Evolutionary conservation across 2,329 filamentous ascomycete species (phyloP).

Genomic region (Ophiosphaerella herpotricha): DNA sequence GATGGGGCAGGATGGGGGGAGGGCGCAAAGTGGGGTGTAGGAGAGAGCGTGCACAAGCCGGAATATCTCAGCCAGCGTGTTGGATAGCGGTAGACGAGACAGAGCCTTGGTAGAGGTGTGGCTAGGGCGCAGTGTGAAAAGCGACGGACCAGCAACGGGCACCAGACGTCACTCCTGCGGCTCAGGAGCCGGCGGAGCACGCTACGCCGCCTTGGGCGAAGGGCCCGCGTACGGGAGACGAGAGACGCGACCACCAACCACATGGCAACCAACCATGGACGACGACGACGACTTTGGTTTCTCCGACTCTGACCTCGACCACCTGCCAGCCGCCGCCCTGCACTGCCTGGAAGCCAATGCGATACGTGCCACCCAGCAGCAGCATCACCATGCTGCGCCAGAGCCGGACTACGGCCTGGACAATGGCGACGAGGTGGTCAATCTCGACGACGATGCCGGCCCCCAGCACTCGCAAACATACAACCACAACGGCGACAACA

Average conservation of each 20-base stretch:
- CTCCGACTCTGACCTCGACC: constrained; percentile 52
- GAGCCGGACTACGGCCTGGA: constrained; percentile 51
- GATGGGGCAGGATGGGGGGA: not conserved
- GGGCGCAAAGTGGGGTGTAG: constrained; percentile 2
- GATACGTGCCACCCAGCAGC: constrained; percentile 44
- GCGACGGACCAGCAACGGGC: constrained; percentile 3
- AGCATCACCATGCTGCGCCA: constrained; percentile 4
- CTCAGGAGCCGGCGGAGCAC: not conserved
- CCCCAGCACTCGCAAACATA: constrained; percentile 8
- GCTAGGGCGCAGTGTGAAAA: not conserved
- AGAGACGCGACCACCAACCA: no score
- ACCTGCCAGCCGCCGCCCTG: constrained; percentile 51
- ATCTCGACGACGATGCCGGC: constrained; percentile 47
- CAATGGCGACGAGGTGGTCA: constrained; percentile 50
- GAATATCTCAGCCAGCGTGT: no score
- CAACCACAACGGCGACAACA: not conserved
- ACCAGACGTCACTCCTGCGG: constrained; percentile 17
- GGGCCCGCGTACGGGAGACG: no score
- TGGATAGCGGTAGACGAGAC: not conserved
- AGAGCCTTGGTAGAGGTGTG: not conserved
- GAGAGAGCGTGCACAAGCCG: not conserved
- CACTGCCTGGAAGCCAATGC: constrained; percentile 53
- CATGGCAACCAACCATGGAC: constrained; percentile 23
- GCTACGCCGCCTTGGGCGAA: no score
- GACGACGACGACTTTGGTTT: constrained; percentile 53